Evolutionary conservation across 2,329 filamentous ascomycete genomes (phyloP).

Genomic region (Fusarium beomiforme): DNA sequence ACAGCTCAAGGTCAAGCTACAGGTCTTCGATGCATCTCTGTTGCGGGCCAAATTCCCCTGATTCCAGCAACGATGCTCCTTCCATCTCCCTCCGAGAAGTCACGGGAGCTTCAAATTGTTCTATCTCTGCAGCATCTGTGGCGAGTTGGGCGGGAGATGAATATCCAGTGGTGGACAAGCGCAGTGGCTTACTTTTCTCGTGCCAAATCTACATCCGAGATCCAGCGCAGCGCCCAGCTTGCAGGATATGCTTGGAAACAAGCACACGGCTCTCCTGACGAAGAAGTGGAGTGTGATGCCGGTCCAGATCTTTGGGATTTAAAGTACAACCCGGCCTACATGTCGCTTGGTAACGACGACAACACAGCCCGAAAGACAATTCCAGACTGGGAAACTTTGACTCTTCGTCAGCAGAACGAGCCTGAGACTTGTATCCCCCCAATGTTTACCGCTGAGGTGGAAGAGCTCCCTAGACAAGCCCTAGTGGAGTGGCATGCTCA

Average conservation of each 20-base stretch:
- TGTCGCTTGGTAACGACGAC: constrained; percentile 51
- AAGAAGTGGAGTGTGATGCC: constrained; percentile 60
- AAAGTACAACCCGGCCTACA: constrained; percentile 65
- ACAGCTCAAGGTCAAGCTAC: constrained; percentile 21
- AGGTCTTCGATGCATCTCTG: constrained; percentile 60
- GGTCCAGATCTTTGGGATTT: constrained; percentile 75
- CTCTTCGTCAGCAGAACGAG: constrained; percentile 50
- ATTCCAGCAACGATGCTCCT: constrained; percentile 81
- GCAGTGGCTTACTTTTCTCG: constrained; percentile 78
- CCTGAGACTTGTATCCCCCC: constrained; percentile 62
- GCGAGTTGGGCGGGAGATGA: constrained; percentile 79
- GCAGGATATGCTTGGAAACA: constrained; percentile 60
- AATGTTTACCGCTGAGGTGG: constrained; percentile 79
- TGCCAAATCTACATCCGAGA: constrained; percentile 40
- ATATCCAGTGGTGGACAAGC: constrained; percentile 78
- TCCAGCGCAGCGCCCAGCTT: constrained; percentile 51
- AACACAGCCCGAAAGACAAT: constrained; percentile 45
- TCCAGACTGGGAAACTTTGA: constrained; percentile 62
- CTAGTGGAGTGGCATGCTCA: constrained; percentile 86
- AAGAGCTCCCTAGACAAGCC: constrained; percentile 77
- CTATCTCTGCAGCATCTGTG: constrained; percentile 90
- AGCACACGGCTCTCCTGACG: constrained; percentile 52
- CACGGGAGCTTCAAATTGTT: constrained; percentile 67
- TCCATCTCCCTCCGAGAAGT: constrained; percentile 50
- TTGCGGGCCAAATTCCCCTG: constrained; percentile 93